Evolutionary conservation across 371 early-diverging fungal genomes (phyloP).

Genomic region (Mortierella sp.): DNA sequence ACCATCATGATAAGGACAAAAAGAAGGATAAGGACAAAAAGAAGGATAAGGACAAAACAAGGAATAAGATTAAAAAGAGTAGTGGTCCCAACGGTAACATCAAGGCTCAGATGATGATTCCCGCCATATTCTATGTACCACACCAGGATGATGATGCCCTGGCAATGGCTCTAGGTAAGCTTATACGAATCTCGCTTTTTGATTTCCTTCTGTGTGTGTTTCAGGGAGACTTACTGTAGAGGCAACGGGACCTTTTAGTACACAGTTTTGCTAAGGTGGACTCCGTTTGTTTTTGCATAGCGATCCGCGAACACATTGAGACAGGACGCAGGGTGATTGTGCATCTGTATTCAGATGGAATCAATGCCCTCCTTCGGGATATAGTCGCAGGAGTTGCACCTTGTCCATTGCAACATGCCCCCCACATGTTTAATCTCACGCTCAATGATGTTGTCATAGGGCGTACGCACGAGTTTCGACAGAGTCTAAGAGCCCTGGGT

Average conservation of each 20-base stretch:
- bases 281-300: constrained; percentile 8
- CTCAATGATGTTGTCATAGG: constrained; percentile 38
- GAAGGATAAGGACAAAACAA: not conserved
- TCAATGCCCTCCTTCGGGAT: constrained; percentile 34
- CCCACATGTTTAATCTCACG: constrained; percentile 24
- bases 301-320: constrained; percentile 40
- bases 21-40: not conserved
- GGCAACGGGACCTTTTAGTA: too few species aligned
- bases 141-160: constrained; percentile 49
- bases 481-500: constrained; percentile 26
- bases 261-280: too few species aligned
- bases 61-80: not conserved
- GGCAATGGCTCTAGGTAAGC: constrained; percentile 48
- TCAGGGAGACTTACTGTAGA: too few species aligned
- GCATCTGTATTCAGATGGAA: constrained; percentile 43
- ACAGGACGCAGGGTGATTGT: constrained; percentile 32
- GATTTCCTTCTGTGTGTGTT: too few species aligned
- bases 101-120: constrained; percentile 8
- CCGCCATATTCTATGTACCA: constrained; percentile 38
- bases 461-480: constrained; percentile 43
- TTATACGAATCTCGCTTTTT: too few species aligned
- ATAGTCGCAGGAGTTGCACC: constrained; percentile 28
- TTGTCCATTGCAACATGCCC: constrained; percentile 13
- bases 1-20: not conserved
- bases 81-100: not conserved